A percentile compares a stretch with the other conserved stretches of the same genome.
Evolutionary conservation across 306 rosid species (phyloP).

Genomic region (Glycine latifolia): DNA sequence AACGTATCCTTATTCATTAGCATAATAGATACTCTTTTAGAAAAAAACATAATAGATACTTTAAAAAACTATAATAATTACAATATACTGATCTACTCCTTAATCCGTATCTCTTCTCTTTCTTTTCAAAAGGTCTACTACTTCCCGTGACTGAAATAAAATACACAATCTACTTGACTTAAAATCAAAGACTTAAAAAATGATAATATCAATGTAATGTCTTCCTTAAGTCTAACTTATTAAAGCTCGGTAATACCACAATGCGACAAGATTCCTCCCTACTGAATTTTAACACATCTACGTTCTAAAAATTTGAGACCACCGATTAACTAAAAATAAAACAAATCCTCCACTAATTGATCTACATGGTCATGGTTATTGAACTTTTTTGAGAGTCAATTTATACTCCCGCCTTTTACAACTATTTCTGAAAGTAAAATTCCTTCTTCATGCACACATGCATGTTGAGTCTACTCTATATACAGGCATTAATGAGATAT

Average conservation of each 20-base stretch:
- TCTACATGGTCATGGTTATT: background rate
- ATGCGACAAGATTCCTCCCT: background rate
- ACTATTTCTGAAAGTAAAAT: background rate
- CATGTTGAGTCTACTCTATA: background rate
- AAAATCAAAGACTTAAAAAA: background rate
- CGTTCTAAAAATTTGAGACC: background rate
- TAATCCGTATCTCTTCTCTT: background rate
- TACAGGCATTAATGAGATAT: background rate
- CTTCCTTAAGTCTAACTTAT: background rate
- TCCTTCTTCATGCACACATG: background rate
- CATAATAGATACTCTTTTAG: background rate
- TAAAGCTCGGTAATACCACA: background rate
- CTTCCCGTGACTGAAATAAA: background rate
- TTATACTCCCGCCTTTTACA: background rate
- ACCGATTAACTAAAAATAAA: background rate
- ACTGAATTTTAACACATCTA: background rate
- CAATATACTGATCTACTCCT: background rate
- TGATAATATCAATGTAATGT: background rate
- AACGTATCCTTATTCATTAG: background rate
- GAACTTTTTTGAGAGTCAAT: background rate
- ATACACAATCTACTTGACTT: background rate
- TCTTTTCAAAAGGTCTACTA: background rate
- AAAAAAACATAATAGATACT: background rate
- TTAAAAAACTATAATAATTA: background rate
- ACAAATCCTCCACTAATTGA: background rate